A percentile compares a stretch with the other conserved stretches of the same genome.
These are phyloP conservation scores for Luffa acutangula DNA, from an alignment of 306 rosid species.

Conservation along the genomic window DNA sequence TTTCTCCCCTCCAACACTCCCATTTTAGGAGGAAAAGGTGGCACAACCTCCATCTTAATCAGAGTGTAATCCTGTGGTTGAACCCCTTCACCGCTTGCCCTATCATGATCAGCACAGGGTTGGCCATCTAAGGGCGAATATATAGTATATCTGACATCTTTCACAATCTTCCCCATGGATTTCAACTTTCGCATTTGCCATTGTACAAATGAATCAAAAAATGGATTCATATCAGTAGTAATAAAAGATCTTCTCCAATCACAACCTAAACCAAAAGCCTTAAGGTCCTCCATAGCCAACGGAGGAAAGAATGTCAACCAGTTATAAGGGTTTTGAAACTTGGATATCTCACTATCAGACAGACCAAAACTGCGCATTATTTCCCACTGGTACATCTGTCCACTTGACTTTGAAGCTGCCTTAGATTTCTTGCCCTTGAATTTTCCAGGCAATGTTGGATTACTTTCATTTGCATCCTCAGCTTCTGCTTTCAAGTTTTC, in stretches of 20 bases:
- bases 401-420: slow-evolving; percentile 57
- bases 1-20: slow-evolving; percentile 58
- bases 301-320: slow-evolving; percentile 91
- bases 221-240: slow-evolving; percentile 66
- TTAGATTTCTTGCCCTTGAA: slow-evolving; percentile 89
- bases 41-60: slow-evolving; percentile 73
- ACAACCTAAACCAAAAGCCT: slow-evolving; percentile 86
- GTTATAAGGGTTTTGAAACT: slow-evolving; percentile 66
- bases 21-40: slow-evolving; percentile 61
- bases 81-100: slow-evolving; percentile 96
- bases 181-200: slow-evolving; percentile 96
- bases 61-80: slow-evolving; percentile 89
- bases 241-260: slow-evolving; percentile 95
- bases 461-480: slow-evolving; percentile 22
- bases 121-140: slow-evolving; percentile 90
- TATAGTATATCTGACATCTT: slow-evolving; percentile 80
- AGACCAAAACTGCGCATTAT: slow-evolving; percentile 90
- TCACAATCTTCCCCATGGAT: slow-evolving; percentile 74
- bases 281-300: slow-evolving; percentile 75
- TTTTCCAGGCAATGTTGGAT: slow-evolving; percentile 34
- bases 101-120: slow-evolving; percentile 96
- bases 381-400: slow-evolving; percentile 80
- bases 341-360: slow-evolving; percentile 54
- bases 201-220: slow-evolving; percentile 66
- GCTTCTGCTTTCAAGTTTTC: slow-evolving; percentile 22